These are phyloP conservation scores for Monosporascus sp. DNA, from an alignment of 2,329 filamentous ascomycete species.

Conservation along the genomic window DNA sequence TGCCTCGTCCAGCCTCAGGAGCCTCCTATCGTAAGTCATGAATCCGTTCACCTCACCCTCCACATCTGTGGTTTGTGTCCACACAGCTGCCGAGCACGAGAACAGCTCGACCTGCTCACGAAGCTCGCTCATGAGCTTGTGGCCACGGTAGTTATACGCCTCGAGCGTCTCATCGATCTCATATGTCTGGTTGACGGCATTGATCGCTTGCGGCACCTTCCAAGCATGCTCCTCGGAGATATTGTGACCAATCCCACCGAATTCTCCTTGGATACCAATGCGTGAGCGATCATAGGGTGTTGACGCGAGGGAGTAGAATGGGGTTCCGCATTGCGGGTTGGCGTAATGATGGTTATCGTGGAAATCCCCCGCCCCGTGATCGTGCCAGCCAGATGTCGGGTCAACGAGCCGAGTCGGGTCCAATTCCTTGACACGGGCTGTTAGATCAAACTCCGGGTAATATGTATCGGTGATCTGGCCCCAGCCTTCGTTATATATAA, in stretches of 20 bases:
- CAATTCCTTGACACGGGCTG: slow-evolving; percentile 46
- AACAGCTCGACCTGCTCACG: slow-evolving; percentile 55
- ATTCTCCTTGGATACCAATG: slow-evolving; percentile 67
- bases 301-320: slow-evolving; percentile 56
- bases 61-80: slow-evolving; percentile 71
- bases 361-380: slow-evolving; percentile 64
- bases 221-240: slow-evolving; percentile 59
- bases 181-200: slow-evolving; percentile 61
- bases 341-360: slow-evolving; percentile 69
- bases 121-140: slow-evolving; percentile 55
- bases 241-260: slow-evolving; percentile 64
- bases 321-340: slow-evolving; percentile 64
- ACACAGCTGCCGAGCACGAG: slow-evolving; percentile 62
- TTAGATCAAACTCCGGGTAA: slow-evolving; percentile 53
- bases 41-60: slow-evolving; percentile 71
- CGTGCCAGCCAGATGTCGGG: slow-evolving; percentile 60
- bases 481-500: slow-evolving; percentile 71
- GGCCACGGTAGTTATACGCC: slow-evolving; percentile 62
- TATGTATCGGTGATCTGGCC: slow-evolving; percentile 48
- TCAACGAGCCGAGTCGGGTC: slow-evolving; percentile 63
- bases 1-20: slow-evolving; percentile 49
- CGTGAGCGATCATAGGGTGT: slow-evolving; percentile 52
- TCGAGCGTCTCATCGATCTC: slow-evolving; percentile 55
- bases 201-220: slow-evolving; percentile 56
- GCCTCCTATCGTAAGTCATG: slow-evolving; percentile 61